Conservation (phyloP, 345 rosid species). For the Populus simonii region DNA sequence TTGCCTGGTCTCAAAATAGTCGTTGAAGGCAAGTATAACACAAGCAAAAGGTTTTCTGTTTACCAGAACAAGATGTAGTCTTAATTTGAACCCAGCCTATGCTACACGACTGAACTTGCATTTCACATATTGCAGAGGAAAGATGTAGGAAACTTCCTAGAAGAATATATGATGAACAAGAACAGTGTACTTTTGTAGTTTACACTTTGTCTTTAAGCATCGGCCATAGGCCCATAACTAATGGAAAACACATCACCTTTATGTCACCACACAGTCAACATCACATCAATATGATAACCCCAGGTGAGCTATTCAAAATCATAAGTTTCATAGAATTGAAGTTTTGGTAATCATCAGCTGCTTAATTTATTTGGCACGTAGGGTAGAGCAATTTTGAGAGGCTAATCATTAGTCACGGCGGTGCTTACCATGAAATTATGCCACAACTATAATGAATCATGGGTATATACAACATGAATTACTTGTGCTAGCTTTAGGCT, state of each 20-base stretch:
- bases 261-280: conserved; percentile 23
- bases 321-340: not conserved
- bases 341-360: not conserved
- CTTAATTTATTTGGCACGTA: not conserved
- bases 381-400: too few species aligned
- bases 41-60: not conserved
- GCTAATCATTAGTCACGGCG: not conserved
- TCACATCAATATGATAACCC: conserved; percentile 4
- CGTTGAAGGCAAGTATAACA: not conserved
- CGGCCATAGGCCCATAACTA: not conserved
- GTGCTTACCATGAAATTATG: too few species aligned
- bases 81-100: not conserved
- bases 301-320: not conserved
- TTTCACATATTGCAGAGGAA: conserved; percentile 16
- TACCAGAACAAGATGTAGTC: not conserved
- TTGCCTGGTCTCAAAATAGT: not conserved
- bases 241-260: conserved; percentile 23
- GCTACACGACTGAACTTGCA: not conserved
- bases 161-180: conserved; percentile 15
- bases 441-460: too few species aligned
- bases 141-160: conserved; percentile 42
- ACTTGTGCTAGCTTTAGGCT: too few species aligned
- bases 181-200: conserved; percentile 14
- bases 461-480: too few species aligned
- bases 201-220: conserved; percentile 25